These are phyloP conservation scores for Emmonsia crescens DNA, from an alignment of 2,329 filamentous ascomycete genomes.

Conservation along the genomic window DNA sequence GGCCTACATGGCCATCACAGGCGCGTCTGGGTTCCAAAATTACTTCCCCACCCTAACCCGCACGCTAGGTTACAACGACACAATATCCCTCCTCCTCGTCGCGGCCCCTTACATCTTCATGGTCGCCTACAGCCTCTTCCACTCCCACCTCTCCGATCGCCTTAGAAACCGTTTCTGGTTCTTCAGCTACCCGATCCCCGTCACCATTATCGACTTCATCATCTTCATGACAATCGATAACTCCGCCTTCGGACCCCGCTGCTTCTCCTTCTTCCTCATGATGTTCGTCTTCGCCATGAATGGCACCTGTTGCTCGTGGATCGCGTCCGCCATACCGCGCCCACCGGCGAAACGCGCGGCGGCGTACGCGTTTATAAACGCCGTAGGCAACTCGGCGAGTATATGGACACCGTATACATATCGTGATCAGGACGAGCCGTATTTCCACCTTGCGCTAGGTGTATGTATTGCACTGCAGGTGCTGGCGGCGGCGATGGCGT, in stretches of 20 bases:
- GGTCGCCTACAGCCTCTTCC: constrained; percentile 38
- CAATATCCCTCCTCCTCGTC: constrained; percentile 41
- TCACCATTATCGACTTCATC: constrained; percentile 42
- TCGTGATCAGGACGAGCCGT: constrained; percentile 26
- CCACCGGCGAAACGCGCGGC: constrained; percentile 46
- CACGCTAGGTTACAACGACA: constrained; percentile 35
- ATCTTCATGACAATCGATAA: constrained; percentile 42
- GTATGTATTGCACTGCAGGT: constrained; percentile 33
- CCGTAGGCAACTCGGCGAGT: constrained; percentile 41
- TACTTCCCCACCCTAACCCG: constrained; percentile 45
- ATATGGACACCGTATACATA: constrained; percentile 46
- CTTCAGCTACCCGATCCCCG: constrained; percentile 42
- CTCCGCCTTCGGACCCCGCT: constrained; percentile 41
- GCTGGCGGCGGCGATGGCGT: constrained; percentile 25
- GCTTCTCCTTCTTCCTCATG: constrained; percentile 47
- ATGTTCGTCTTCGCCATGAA: constrained; percentile 47
- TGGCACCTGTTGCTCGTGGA: constrained; percentile 41
- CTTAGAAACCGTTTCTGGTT: constrained; percentile 41
- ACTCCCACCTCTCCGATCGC: constrained; percentile 37
- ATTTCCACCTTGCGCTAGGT: constrained; percentile 33
- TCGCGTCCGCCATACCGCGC: constrained; percentile 40
- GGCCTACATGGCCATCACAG: constrained; percentile 40
- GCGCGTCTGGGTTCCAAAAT: constrained; percentile 44
- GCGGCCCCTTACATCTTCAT: constrained; percentile 46
- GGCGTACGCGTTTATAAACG: constrained; percentile 46